Base-by-base conservation (phyloP, 2,329 filamentous ascomycete genomes). In the Zasmidium citrigriseum region DNA sequence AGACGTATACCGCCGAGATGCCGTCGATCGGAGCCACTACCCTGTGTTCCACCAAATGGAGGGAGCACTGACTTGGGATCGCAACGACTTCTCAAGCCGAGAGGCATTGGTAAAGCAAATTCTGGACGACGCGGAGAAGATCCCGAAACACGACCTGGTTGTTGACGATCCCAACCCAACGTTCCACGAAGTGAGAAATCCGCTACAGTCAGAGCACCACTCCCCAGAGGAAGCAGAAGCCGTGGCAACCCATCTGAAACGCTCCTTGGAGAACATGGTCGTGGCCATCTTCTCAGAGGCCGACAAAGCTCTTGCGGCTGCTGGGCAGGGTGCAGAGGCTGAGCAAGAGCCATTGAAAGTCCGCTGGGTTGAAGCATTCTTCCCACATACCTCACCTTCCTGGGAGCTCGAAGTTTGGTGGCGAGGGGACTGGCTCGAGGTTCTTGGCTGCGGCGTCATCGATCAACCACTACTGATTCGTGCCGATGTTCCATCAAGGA, bases 11-110 rank as follows among this genome's bases (percentile, higher is more conserved):
- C 86, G 95, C 46, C 85, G 95, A 64, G 95, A 99, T 83, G 93
- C 93, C 57, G 89, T 99, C 70, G 95, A 99, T 76, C 86, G 90
- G 57, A 95, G 89, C 67, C 95, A 99, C 77, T 98, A 98, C 76
- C 95, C 95, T 0, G 86, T 96, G 58, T 99, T 99, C 76, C 95
- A 99, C 77, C 95, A 99, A 78, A 98, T 98, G 93, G 95, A 99
- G 75, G 93, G 92, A 12, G 93, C 93, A 9, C 83, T 89, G 67
- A 88, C 92, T 54, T 99, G 95, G 93, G 89, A 95, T 71, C 85
- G 91, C 10, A 80, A 72, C 24, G 82, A 78, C 72, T 84, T 83
- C 46, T 81, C 78, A 55, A 79, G 68, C 14, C 63, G 68, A 41
- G 69, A 72, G 20, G 83, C 89, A 63, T 73, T 92, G 18, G 84